phyloP scores from a whole-genome alignment of 75 land plant genomes.

The Cryptomeria japonica region DNA sequence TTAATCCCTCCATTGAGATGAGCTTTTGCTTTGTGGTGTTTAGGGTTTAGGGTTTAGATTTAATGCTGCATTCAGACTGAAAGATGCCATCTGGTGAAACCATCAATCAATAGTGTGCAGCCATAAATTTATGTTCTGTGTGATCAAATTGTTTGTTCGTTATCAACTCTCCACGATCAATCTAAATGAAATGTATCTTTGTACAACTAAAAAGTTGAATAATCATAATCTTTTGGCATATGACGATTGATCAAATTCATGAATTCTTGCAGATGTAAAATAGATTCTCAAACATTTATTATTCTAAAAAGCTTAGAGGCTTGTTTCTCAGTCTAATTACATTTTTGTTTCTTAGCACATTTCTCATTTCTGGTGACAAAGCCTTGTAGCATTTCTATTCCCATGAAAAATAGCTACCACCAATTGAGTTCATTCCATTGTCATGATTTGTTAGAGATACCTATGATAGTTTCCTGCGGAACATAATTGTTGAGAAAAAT shows the following conservation, averaged over 20 bases:
- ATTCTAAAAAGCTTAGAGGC: not conserved
- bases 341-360: not conserved
- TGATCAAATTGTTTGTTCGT: not conserved
- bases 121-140: not conserved
- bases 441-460: not conserved
- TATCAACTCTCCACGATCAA: not conserved
- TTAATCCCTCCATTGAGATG: no score
- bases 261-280: not conserved
- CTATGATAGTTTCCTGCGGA: not conserved
- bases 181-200: not conserved
- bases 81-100: no score
- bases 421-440: not conserved
- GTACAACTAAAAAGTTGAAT: not conserved
- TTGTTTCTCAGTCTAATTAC: not conserved
- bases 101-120: not conserved
- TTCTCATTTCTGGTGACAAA: not conserved
- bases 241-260: not conserved
- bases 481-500: not conserved
- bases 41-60: no score
- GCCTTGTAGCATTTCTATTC: not conserved
- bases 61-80: no score
- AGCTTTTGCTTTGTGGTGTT: no score
- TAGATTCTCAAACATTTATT: conserved; percentile 20
- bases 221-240: not conserved
- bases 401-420: not conserved